Conservation (phyloP, 257 asterid species). For the Nicotiana benthamiana region DNA sequence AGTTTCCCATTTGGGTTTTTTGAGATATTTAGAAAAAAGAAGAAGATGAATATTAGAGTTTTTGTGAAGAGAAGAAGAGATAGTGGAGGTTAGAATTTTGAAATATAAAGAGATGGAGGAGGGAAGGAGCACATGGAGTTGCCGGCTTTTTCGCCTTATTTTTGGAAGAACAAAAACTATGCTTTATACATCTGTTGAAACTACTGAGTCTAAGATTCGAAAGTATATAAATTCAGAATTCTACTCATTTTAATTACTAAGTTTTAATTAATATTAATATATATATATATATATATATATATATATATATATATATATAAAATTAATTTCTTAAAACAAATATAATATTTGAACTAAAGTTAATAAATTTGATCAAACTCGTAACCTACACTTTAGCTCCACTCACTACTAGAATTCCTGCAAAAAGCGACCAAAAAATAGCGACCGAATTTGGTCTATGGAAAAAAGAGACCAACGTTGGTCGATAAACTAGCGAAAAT, state of each 20-base stretch:
- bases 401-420: too few relatives aligned
- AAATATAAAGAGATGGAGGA: neutral
- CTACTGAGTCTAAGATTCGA: neutral
- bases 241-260: neutral
- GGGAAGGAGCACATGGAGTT: slow-evolving; percentile 3
- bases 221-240: neutral
- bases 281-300: too few relatives aligned
- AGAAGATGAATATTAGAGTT: neutral
- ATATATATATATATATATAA: too few relatives aligned
- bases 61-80: neutral
- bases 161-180: neutral
- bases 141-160: slow-evolving; percentile 7
- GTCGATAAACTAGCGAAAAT: too few relatives aligned
- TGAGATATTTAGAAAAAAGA: neutral
- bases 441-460: too few relatives aligned
- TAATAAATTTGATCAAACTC: too few relatives aligned
- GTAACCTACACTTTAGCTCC: neutral
- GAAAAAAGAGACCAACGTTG: too few relatives aligned
- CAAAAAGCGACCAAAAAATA: too few relatives aligned
- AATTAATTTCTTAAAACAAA: neutral
- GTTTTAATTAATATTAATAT: neutral
- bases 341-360: neutral
- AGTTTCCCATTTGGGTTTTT: slow-evolving; percentile 14
- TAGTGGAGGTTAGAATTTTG: neutral
- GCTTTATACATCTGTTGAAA: neutral